Evolutionary conservation across 2,329 filamentous ascomycete species (phyloP).

Genomic region (Penicillium sp.): DNA sequence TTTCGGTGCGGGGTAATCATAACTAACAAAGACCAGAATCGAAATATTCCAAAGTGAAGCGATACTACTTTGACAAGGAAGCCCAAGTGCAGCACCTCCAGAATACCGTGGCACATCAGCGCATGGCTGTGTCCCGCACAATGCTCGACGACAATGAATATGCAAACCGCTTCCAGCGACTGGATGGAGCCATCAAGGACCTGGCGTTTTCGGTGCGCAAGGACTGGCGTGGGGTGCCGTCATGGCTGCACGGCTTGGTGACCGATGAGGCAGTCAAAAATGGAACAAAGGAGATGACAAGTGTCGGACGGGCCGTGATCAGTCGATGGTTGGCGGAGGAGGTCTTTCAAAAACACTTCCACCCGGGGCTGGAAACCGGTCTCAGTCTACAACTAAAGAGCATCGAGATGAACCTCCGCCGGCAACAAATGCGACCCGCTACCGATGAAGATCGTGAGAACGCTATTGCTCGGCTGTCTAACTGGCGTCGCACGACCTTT

Average conservation of each 20-base stretch:
- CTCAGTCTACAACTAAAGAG: conserved; percentile 77
- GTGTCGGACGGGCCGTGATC: conserved; percentile 84
- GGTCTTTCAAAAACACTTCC: conserved; percentile 88
- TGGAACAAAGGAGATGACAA: conserved; percentile 97
- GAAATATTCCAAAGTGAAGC: conserved; percentile 98
- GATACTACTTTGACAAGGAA: conserved; percentile 91
- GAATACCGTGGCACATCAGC: conserved; percentile 95
- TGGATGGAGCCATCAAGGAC: conserved; percentile 93
- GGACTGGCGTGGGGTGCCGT: conserved; percentile 79
- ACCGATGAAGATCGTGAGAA: conserved; percentile 88
- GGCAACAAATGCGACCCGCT: conserved; percentile 65
- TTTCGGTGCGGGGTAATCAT: neutral
- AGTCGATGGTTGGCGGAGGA: conserved; percentile 87
- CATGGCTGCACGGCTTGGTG: conserved; percentile 75
- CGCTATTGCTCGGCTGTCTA: conserved; percentile 79
- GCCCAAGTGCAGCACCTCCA: conserved; percentile 90
- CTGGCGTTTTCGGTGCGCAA: conserved; percentile 95
- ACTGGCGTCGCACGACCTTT: conserved; percentile 89
- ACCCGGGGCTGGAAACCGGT: conserved; percentile 75
- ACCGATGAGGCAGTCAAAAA: conserved; percentile 81
- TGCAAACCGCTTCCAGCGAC: conserved; percentile 77
- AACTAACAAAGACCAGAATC: conserved; percentile 57
- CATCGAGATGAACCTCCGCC: conserved; percentile 84
- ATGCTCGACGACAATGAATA: conserved; percentile 96
- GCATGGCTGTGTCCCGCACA: conserved; percentile 89